Base-by-base conservation (phyloP, 208 protist genomes). In the Vickermania ingenoplastis region DNA sequence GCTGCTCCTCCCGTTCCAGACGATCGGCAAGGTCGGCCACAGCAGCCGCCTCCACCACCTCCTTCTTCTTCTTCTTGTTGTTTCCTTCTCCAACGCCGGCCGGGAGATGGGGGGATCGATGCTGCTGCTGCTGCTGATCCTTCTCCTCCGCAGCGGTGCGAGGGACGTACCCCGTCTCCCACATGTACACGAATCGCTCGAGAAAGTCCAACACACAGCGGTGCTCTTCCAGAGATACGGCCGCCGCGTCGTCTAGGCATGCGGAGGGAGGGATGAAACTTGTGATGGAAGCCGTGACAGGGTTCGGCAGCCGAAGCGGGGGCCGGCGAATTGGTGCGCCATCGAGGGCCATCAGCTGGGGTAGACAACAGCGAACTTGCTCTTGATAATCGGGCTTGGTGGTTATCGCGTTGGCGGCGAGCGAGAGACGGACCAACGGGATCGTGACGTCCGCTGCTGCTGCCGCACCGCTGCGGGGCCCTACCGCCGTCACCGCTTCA, bases 351-450 rank as follows among this genome's bases (percentile, higher is more conserved):
- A 77, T 87, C 26, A 94, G 75, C 52, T 66, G 69, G 0, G 87
- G 87, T n/a, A 94, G 72, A 3, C 75, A 86, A 25, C 57, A 59
- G 4, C 87, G 81, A 29, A 94, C 81, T 65, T 94, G 87, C 57
- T 89, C 87, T 56, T 83, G 76, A 61, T 94, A 94, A 59, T 91
- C 83, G 2, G 87, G 87, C 67, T 94, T 94, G 25, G 71, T 75
- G 2, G 87, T 94, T 59, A 94, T 94, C 48, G 73, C 77, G 59
- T 94, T 94, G 59, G 73, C 69, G 13, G 48, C 53, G 17, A 94
- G 67, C 7, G 79, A 89, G 3, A 94, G 76, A 5, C 83, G 82
- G 54, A 94, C 67, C 57, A 94, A 63, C 0, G 80, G 80, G n/a
- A 78, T 65, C 2, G 69, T 63, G 58, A 82, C 90, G n/a, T n/a